Conservation (phyloP, 208 protist species). For the Wallacemonas sp. region DNA sequence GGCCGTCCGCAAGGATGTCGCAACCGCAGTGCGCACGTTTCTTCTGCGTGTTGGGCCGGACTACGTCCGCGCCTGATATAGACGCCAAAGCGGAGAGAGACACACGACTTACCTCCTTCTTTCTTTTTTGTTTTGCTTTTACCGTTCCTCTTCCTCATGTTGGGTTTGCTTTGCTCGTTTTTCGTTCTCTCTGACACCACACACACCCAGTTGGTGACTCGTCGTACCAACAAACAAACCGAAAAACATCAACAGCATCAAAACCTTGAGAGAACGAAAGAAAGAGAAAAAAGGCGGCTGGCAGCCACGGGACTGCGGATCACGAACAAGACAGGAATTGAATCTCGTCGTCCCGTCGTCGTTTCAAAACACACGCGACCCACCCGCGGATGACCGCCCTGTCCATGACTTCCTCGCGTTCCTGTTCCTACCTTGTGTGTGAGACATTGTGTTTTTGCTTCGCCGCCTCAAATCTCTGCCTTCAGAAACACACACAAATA, state of each 20-base stretch:
- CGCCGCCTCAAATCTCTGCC: neutral
- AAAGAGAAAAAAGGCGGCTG: too few species aligned
- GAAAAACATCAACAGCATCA: neutral
- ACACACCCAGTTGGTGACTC: too few species aligned
- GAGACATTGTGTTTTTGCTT: neutral
- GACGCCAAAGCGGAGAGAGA: too few species aligned
- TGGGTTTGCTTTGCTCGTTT: neutral
- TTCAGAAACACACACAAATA: neutral
- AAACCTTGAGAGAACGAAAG: too few species aligned
- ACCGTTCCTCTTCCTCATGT: neutral
- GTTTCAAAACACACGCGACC: too few species aligned
- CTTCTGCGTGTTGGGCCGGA: conserved; percentile 10
- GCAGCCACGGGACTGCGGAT: too few species aligned
- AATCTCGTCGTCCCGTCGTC: too few species aligned
- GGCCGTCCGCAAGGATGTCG: conserved; percentile 25
- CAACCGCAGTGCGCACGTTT: conserved; percentile 30
- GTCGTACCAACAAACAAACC: neutral
- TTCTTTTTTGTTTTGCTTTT: conserved; percentile 16
- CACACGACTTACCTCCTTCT: neutral
- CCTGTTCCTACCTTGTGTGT: too few species aligned
- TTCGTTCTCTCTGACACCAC: neutral
- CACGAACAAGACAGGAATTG: too few species aligned
- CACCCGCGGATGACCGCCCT: too few species aligned
- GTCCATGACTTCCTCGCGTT: too few species aligned
- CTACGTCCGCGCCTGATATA: neutral